Base-by-base conservation (phyloP, 768 basidiomycete genomes). In the Boletus bicolor region DNA sequence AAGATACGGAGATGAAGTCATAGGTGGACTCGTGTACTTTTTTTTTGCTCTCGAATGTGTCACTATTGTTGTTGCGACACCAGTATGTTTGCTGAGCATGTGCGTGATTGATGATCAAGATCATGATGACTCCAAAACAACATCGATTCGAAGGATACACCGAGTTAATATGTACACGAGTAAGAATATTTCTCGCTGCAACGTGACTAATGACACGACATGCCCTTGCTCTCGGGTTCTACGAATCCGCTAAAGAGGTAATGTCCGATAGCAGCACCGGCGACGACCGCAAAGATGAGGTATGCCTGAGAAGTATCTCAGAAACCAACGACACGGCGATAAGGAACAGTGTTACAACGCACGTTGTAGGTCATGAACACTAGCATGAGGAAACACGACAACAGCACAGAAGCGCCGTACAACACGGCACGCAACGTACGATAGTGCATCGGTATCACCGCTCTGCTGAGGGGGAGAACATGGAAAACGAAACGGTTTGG, bases 361-460 rank as follows among this genome's bases (percentile, higher is more conserved):
- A 93, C 91, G 61, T 97, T 97, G 75, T 95, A 97, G 5, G 93
- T 96, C 93, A 97, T 96, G 73, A 93, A 94, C 39, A 96, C 85
- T 55, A 97, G 76, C 93, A 97, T 97, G 68, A 93, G 82, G 81
- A 92, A 91, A 78, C 89, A 90, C 36, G 90, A 90, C 55, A 93
- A 70, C 70, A 87, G 86, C 21, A 93, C 83, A 3, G 83, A 83
- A 5, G 77, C 71, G n/a, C 86, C 91, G 63, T 95, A 96, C 37
- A 92, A 68, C 2, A 68, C 62, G 7, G 91, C 87, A 26, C 91
- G 79, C 43, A 85, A 62, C n/a, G 77, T 57, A 24, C 87, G 83
- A 39, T 77, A 72, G 8, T 73, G 51, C 38, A 4, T 39, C 0
- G 65, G 64, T 3, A 64, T 26, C 28, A 1, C 9, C 37, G 5